Evolutionary conservation across 306 rosid genomes (phyloP), one percentile per base, ranked within the genome.

Genomic region (Fragaria iinumae): DNA sequence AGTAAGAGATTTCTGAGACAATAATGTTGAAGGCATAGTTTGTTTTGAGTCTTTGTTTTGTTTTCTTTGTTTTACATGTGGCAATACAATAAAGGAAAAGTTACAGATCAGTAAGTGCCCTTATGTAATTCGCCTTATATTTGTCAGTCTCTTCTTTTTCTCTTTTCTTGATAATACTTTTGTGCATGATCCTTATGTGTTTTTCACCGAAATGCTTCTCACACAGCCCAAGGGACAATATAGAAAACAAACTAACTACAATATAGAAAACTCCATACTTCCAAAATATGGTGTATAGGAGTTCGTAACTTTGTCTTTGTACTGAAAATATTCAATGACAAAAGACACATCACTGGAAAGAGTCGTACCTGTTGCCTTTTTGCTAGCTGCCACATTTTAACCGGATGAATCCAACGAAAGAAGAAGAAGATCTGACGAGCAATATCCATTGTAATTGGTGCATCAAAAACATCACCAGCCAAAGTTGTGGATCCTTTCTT

Each of bases 351-450:
- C 29, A 27, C 29, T 27, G 29, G 29, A 27, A 27, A 27, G 29
- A 27, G 29, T 27, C 29, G 70, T 79, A 94, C 96, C 95, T 90
- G 96, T 80, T 92, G 97, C 69, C 93, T 83, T 79, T 92, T 94
- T 36, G 96, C 96, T 52, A 88, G 93, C 84, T 94, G 98, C 97
- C 98, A 94, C 73, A 84, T 77, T 17, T 92, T 96, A 79, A 94
- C 96, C 8, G 63, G 63, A 21, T 56, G 63, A 56, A 56, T 10
- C 63, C 63, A 21, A 56, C 29, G 32, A 56, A 10, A 56, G 29
- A 7, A 56, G 63, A 56, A 56, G 8, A 56, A 56, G 6, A 56
- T 9, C 27, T 88, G 90, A 71, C 90, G 98, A 71, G 90, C 64
- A 76, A 88, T 88, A 72, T 92, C 97, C 89, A 92, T 95, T 77